Evolutionary conservation across 805 yeast species (phyloP), one percentile per base, ranked within the genome.

Genomic region (Candida coquimbonensis): DNA sequence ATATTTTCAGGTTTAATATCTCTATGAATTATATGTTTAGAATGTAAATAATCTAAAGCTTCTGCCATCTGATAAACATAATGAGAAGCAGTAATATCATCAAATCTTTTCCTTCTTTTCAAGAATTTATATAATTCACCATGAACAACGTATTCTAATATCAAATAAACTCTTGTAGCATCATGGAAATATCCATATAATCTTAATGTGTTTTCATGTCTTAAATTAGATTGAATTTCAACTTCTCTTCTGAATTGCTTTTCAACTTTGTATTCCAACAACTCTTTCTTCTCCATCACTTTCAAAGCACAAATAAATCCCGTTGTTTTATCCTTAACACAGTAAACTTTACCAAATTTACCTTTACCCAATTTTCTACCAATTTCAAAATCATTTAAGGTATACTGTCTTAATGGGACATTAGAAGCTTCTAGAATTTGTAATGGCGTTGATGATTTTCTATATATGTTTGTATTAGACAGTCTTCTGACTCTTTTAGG

Each of bases 1-100:
- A 91, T 85, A 56, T 91, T 91, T 61, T 93, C 98, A 0, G 98
- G 98, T 63, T 91, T 91, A 52, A 91, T 78, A 60, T 91, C 99
- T 49, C 98, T 74, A 60, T 91, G 99, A 26, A 91, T 85, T 38
- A 93, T 80, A 52, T 83, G 79, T 55, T 83, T 86, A 33, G 75
- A 67, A 63, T 91, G 98, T 52, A 93, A 68, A 58, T 89, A 87
- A 9, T 71, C 64, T 40, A 91, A 73, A 0, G 96, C 96, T 36
- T 75, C 73, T 0, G 96, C 83, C 64, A 89, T 84, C 61, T 93
- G 98, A 51, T 69, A 80, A 7, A 88, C 80, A 63, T 86, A 91
- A 58, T 79, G 74, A 1, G 93, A 81, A 1, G 96, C 95, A 9
- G 77, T 69, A 12, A 73, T 69, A 54, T 89, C 90, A 51, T 79